These are phyloP conservation scores for Xylariaceae sp. DNA, from an alignment of 2,329 filamentous ascomycete genomes.

Conservation along the genomic window DNA sequence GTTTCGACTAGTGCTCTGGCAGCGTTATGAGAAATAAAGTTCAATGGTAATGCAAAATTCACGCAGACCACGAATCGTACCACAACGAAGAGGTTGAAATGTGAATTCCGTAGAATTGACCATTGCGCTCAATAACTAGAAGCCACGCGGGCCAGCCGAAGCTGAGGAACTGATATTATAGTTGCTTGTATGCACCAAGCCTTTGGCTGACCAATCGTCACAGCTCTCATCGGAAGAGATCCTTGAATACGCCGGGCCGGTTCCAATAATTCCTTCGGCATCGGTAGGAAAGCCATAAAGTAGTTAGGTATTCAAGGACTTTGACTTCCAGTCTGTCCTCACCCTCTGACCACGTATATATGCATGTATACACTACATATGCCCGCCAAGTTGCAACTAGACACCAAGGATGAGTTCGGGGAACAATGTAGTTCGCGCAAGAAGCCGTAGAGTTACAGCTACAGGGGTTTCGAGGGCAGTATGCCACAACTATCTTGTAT, in stretches of 20 bases:
- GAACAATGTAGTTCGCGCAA: conserved; percentile 10
- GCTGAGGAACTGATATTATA: no score
- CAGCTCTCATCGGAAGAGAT: no score
- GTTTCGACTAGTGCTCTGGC: no score
- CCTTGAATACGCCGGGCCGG: no score
- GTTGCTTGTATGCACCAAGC: no score
- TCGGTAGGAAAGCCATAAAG: background rate
- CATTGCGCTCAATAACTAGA: no score
- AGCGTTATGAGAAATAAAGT: no score
- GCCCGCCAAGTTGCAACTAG: background rate
- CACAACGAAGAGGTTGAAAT: no score
- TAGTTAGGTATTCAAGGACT: background rate
- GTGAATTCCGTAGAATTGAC: no score
- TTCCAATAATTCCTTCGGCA: background rate
- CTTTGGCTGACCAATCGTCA: background rate
- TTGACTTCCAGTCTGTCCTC: background rate
- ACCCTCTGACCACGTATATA: conserved; percentile 3
- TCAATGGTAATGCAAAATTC: no score
- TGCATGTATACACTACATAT: background rate
- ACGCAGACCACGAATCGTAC: no score
- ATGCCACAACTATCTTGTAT: background rate
- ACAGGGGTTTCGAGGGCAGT: conserved; percentile 3
- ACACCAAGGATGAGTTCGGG: background rate
- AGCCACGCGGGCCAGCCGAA: no score
- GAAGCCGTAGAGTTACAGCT: conserved; percentile 2